A percentile compares a stretch with the other conserved stretches of the same genome.
These are phyloP conservation scores for Dendrobium catenatum DNA, from an alignment of 106 monocot species.

Conservation along the genomic window DNA sequence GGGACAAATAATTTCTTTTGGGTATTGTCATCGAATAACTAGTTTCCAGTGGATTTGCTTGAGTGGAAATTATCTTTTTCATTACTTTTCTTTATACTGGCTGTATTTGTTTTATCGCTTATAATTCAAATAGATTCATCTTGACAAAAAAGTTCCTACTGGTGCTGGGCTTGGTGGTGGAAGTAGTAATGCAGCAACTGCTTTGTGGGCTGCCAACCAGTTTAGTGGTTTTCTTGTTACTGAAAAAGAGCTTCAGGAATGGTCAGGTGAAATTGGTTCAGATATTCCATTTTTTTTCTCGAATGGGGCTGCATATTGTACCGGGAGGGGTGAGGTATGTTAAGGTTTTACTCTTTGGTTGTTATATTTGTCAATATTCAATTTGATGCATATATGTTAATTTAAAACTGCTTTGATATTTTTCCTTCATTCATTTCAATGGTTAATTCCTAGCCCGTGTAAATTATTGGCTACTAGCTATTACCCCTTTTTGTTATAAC, in stretches of 20 bases:
- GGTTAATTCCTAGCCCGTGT: background rate
- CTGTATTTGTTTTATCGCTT: background rate
- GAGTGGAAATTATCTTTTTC: background rate
- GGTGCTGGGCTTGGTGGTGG: constrained; percentile 99
- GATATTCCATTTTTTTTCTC: constrained; percentile 99
- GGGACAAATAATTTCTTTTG: constrained; percentile 83
- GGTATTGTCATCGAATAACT: constrained; percentile 35
- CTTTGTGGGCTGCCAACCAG: constrained; percentile 98
- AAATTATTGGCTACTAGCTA: background rate
- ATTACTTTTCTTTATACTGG: background rate
- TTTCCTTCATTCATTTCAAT: background rate
- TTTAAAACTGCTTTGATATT: background rate
- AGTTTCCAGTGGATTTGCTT: background rate
- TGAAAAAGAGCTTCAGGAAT: constrained; percentile 90
- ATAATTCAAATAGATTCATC: constrained; percentile 57
- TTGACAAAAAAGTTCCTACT: constrained; percentile 96
- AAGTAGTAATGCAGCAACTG: constrained; percentile 97
- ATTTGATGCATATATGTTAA: background rate
- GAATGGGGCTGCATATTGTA: constrained; percentile 93
- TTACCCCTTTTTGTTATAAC: background rate
- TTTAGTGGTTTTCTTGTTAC: constrained; percentile 70
- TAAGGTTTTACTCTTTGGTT: background rate
- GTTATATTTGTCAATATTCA: too few relatives aligned
- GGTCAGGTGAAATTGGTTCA: constrained; percentile 96
- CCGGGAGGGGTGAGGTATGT: constrained; percentile 93